Evolutionary conservation across 192 early-diverging fungal genomes (phyloP).

Genomic region (Gaertneriomyces semiglobifer): DNA sequence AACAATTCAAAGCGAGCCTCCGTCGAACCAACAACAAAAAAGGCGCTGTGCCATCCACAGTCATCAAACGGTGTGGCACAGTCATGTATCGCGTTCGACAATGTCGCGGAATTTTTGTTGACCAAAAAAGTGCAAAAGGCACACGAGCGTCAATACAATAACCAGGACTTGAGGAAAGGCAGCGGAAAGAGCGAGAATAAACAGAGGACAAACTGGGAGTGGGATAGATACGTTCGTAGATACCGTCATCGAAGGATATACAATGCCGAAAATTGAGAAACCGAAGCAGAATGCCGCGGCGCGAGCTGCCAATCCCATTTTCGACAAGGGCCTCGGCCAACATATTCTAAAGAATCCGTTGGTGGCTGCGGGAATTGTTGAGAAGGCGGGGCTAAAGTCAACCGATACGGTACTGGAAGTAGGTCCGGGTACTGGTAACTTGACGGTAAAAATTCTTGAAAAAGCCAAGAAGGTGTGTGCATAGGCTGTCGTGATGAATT

Average conservation of each 20-base stretch:
- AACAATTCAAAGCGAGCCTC: too few relatives aligned
- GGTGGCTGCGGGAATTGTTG: conserved; percentile 92
- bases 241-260: neutral
- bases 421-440: conserved; percentile 98
- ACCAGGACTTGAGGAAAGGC: too few relatives aligned
- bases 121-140: too few relatives aligned
- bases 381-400: conserved; percentile 64
- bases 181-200: too few relatives aligned
- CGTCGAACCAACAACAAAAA: too few relatives aligned
- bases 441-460: conserved; percentile 90
- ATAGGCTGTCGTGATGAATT: neutral
- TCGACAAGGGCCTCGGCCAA: conserved; percentile 96
- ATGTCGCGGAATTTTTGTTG: too few relatives aligned
- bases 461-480: conserved; percentile 80
- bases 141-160: too few relatives aligned
- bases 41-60: too few relatives aligned
- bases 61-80: too few relatives aligned
- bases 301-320: conserved; percentile 68
- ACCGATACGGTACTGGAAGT: conserved; percentile 72
- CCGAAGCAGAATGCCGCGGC: neutral
- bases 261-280: conserved; percentile 32
- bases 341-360: conserved; percentile 99
- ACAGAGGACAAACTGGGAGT: too few relatives aligned
- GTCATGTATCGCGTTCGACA: too few relatives aligned
- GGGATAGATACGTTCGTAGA: neutral